Evolutionary conservation across 371 early-diverging fungal genomes (phyloP), one percentile per base, ranked within the genome.

Genomic region (Funneliformis caledonium): DNA sequence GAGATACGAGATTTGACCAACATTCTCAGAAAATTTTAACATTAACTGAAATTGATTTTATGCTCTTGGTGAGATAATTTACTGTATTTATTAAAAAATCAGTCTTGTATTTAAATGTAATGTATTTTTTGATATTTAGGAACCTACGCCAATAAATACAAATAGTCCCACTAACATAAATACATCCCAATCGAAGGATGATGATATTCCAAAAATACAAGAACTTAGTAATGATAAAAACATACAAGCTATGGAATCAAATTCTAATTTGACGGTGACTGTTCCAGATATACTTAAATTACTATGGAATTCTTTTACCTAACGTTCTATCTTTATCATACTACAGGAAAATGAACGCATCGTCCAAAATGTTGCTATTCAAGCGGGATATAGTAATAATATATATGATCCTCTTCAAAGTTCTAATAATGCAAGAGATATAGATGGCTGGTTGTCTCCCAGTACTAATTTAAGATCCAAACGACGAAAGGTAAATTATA

Each of bases 401-500:
- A 1, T 56, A 56, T 56, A 19, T 56, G 56, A 56, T 56, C 6
- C 56, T 5, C 19, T 6, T 56, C 56, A 56, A 56, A 56, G 19
- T 56, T 56, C 56, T 19, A 19, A 56, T 56, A 16, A 56, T 56
- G 16, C 19, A 19, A 56, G 56, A 56, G 56, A 56, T 16, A 56
- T 56, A 56, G 45, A 70, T 45, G 72, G 45, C 33, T 70, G 72
- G 72, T n/a, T 42, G 31, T 70, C 72, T 4, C 72, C 72, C 4
- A 14, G 72, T 70, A 43, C 70, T 45, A 31, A 70, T 6, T 43
- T 70, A 19, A 33, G 47, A n/a, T 22, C 72, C 12, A 70, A 70
- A 43, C 33, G 72, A 70, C 45, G 72, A 42, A 70, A 70, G 72
- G 72, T 70, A 70, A 65, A 9, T 33, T 26, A 8, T 70, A 10